A percentile compares a stretch with the other conserved stretches of the same genome.
Evolutionary conservation across 1,139 yeast genomes (phyloP).

Genomic region (Candida pseudocylindracea): DNA sequence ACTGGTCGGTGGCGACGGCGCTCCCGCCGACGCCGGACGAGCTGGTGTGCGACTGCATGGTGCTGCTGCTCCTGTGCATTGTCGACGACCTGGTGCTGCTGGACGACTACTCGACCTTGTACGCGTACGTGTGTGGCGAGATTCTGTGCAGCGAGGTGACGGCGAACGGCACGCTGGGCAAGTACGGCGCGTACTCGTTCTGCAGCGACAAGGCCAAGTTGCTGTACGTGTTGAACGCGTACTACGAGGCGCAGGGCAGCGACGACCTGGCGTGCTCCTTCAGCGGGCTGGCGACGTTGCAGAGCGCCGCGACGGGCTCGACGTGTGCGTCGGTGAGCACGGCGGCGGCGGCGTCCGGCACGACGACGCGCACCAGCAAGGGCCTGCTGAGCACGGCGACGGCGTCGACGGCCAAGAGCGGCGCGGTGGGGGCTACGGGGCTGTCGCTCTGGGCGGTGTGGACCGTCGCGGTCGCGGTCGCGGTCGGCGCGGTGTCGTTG

Average conservation of each 20-base stretch:
- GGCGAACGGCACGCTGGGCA: constrained; percentile 28
- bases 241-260: constrained; percentile 25
- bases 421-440: not conserved
- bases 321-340: constrained; percentile 21
- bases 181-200: constrained; percentile 38
- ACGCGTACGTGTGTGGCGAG: constrained; percentile 24
- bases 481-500: too few species aligned
- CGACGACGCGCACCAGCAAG: constrained; percentile 11
- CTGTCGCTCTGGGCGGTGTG: too few species aligned
- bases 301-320: constrained; percentile 27
- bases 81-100: constrained; percentile 2
- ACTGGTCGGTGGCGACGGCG: constrained; percentile 1
- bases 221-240: constrained; percentile 35
- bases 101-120: constrained; percentile 15
- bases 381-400: constrained; percentile 1
- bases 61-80: constrained; percentile 5
- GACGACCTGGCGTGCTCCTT: constrained; percentile 37
- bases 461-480: too few species aligned
- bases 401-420: not conserved
- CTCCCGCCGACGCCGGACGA: constrained; percentile 48
- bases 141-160: constrained; percentile 28
- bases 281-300: constrained; percentile 35
- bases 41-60: constrained; percentile 29
- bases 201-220: constrained; percentile 38
- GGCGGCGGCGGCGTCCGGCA: constrained; percentile 18